Base-by-base conservation (phyloP, 2,329 filamentous ascomycete species). In the Botrytis fragariae region DNA sequence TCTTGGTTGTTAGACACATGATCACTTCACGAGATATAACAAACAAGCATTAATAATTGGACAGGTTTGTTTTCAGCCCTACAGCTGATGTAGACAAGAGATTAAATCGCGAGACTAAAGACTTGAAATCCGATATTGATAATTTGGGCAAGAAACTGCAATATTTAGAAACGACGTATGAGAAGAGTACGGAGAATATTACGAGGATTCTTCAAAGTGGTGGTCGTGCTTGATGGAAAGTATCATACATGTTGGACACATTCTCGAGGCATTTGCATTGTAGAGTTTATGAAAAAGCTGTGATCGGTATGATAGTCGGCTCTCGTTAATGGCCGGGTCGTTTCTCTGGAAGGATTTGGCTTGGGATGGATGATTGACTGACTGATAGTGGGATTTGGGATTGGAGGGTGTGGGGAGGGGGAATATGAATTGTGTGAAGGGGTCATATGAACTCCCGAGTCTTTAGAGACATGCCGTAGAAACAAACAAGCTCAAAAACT, bases 111-210 rank as follows among this genome's bases (percentile, higher is more conserved):
- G 94, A 98, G 83, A 91, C 90, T 73, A 89, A 91, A 79, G 90
- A 91, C 70, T 84, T 95, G 75, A 92, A 94, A 79, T 86, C 88
- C 42, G 95, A 98, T 78, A 90, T 97, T 75, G 87, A 92, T 59
- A 92, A 91, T 76, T 84, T 98, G 76, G 91, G 93, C 77, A 97
- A 98, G 87, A 94, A 93, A 82, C 86, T 98, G 79, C 90, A 95
- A 78, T 98, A 98, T 81, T 87, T 98, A 62, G 95, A 98, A 85
- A 97, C 94, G 73, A 98, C 96, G 68, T 92, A 94, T 81, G 94
- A 97, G 85, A 99, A 98, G 81, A 97, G 94, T 83, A 91, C 92
- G 78, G 91, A 95, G 77, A 94, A 97, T 80, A 92, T 98, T 78
- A 92, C 97, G 81, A 92, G 94, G 83, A 95, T 98, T 81, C 87